These are phyloP conservation scores for Alternaria tenuissima DNA, from an alignment of 2,329 filamentous ascomycete genomes.

Conservation along the genomic window DNA sequence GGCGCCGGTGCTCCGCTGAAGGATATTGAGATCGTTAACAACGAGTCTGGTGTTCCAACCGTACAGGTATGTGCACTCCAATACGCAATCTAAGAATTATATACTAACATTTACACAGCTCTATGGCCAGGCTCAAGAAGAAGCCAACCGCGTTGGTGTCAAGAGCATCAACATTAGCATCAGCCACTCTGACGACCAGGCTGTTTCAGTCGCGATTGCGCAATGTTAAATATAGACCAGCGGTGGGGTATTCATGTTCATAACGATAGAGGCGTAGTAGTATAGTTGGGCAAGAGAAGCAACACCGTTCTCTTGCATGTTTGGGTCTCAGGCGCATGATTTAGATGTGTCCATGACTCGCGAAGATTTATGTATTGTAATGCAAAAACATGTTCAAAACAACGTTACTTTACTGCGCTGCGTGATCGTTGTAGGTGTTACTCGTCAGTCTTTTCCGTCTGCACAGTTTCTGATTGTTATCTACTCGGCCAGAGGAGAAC, in stretches of 20 bases:
- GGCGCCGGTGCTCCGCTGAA: slow-evolving; percentile 89
- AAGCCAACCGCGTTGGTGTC: slow-evolving; percentile 85
- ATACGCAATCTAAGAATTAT: background rate
- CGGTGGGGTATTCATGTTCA: background rate
- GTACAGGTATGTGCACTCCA: slow-evolving; percentile 74
- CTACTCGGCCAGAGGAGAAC: background rate
- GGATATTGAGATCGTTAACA: slow-evolving; percentile 91
- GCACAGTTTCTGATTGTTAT: background rate
- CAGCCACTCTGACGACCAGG: slow-evolving; percentile 92
- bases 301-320: slow-evolving; percentile 5
- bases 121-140: slow-evolving; percentile 81
- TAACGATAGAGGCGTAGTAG: slow-evolving; percentile 1
- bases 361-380: slow-evolving; percentile 16
- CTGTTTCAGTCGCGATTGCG: slow-evolving; percentile 91
- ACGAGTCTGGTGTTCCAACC: slow-evolving; percentile 81
- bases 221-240: slow-evolving; percentile 65
- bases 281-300: slow-evolving; percentile 1
- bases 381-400: slow-evolving; percentile 9
- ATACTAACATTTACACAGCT: slow-evolving; percentile 64
- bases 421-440: background rate
- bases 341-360: slow-evolving; percentile 10
- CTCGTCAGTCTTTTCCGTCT: background rate
- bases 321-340: background rate
- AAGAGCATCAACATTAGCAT: slow-evolving; percentile 93
- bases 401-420: background rate